These are phyloP conservation scores for Hansenula sp. DNA, from an alignment of 1,139 yeast species.

Conservation along the genomic window DNA sequence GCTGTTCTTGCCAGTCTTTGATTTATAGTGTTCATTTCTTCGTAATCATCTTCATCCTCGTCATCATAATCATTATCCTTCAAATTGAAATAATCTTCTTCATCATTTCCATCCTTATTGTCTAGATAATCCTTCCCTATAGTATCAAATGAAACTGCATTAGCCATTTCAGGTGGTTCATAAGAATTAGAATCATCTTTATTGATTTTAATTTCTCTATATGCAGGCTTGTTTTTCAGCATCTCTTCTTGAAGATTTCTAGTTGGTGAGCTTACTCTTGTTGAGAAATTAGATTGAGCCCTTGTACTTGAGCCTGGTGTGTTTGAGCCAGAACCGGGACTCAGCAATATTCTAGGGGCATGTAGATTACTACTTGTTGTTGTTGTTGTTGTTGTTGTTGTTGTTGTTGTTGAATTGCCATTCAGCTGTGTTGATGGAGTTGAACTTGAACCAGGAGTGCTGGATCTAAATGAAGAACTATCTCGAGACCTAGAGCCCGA, in stretches of 20 bases:
- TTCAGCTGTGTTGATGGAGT: too few relatives aligned
- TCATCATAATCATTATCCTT: constrained; percentile 19
- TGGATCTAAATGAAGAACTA: too few relatives aligned
- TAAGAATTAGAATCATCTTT: background rate
- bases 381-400: background rate
- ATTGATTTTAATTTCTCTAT: constrained; percentile 6
- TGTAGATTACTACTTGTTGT: background rate
- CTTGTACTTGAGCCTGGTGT: background rate
- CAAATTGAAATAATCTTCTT: constrained; percentile 18
- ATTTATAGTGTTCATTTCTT: background rate
- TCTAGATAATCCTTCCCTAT: constrained; percentile 31
- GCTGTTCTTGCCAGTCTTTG: background rate
- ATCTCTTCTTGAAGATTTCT: background rate
- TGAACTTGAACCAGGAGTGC: too few relatives aligned
- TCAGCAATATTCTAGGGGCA: constrained; percentile 11
- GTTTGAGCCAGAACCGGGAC: constrained; percentile 1
- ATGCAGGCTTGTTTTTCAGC: constrained; percentile 4
- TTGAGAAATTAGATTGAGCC: background rate
- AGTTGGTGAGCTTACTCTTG: constrained; percentile 3
- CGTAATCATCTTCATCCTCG: background rate
- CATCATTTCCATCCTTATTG: constrained; percentile 19
- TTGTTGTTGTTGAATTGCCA: background rate
- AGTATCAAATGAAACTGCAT: constrained; percentile 42
- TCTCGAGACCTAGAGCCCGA: too few relatives aligned
- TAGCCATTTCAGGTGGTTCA: background rate